Base-by-base conservation (phyloP, 345 rosid genomes). In the Rhizophora mangle region DNA sequence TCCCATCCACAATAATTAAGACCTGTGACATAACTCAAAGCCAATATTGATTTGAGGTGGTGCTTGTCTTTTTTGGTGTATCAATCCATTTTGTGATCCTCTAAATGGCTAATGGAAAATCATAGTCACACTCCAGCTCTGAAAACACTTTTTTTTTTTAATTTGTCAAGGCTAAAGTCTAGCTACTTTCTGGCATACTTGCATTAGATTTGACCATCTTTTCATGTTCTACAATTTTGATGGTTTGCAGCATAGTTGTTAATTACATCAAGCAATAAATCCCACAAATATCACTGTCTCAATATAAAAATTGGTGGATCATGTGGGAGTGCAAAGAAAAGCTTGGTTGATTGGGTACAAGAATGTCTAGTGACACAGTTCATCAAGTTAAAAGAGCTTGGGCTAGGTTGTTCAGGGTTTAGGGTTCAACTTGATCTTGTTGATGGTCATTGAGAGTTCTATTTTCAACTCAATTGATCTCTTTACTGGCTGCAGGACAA, bases 401-500 rank as follows among this genome's bases (percentile, higher is more conserved):
- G 59, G 49, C 22, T 29, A n/a, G 31, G 22, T 20, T 51, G 10
- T 32, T 54, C 22, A 7, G 11, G 22, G 24, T 31, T 16, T 22
- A 30, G 60, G 10, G 13, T 29, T 30, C 56, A 27, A 19, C 27
- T 47, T 49, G 20, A 34, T 20, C 54, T 22, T 27, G 6, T 46
- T 47, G 21, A 46, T 39, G 34, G 58, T 53, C 60, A 56, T 75
- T 63, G 63, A 71, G 62, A 63, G 18, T 75, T 62, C 65, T 55
- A 67, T 71, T 53, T 47, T 65, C 60, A 67, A 62, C 26, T 37
- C 62, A 29, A 13, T 43, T 34, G 39, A 53, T 29, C 11, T 34
- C 22, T 60, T 63, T 59, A 22, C 24, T 60, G 47, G 60, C 65
- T 82, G 72, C 88, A 88, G 96, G 89, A 81, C 67, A 76, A 64